A percentile compares a stretch with the other conserved stretches of the same genome.
Conservation (phyloP, 495 filamentous ascomycete genomes). For the Hypoxylon rickii region DNA sequence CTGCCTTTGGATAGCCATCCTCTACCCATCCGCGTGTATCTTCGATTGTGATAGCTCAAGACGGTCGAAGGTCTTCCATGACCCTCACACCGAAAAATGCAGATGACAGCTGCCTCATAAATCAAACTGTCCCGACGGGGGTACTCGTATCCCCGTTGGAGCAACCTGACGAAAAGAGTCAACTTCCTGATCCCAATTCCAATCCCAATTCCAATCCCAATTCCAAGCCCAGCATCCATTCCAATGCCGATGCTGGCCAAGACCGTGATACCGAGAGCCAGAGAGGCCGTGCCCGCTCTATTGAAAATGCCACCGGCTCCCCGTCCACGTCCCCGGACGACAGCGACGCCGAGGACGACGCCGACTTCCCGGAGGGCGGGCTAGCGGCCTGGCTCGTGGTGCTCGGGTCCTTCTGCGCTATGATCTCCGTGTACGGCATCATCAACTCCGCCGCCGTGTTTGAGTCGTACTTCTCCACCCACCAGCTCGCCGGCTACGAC, state of each 20-base stretch:
- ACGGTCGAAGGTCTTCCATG: conserved; percentile 24
- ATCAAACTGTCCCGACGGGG: conserved; percentile 39
- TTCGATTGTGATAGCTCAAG: not conserved
- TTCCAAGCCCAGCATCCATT: not conserved
- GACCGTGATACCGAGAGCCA: conserved; percentile 7
- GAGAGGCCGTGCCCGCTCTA: conserved; percentile 8
- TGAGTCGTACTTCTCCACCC: conserved; percentile 63
- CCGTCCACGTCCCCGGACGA: conserved; percentile 8
- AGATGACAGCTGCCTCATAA: conserved; percentile 52
- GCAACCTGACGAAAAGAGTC: conserved; percentile 33
- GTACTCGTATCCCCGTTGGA: conserved; percentile 11
- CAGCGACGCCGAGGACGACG: conserved; percentile 18
- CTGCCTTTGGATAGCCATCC: no score
- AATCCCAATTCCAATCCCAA: not conserved
- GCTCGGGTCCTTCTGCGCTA: conserved; percentile 62
- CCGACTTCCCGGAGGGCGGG: conserved; percentile 65
- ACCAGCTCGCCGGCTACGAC: conserved; percentile 61
- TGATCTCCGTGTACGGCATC: conserved; percentile 67
- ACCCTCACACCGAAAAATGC: conserved; percentile 37
- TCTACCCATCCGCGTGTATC: not conserved
- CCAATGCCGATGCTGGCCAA: no score
- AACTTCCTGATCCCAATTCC: conserved; percentile 19
- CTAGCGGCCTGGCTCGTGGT: conserved; percentile 64
- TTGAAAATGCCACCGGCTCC: conserved; percentile 4
- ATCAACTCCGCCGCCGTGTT: conserved; percentile 67